These are phyloP conservation scores for Stagonosporopsis cucurbitacearum DNA, from an alignment of 2,329 filamentous ascomycete species.

Conservation along the genomic window DNA sequence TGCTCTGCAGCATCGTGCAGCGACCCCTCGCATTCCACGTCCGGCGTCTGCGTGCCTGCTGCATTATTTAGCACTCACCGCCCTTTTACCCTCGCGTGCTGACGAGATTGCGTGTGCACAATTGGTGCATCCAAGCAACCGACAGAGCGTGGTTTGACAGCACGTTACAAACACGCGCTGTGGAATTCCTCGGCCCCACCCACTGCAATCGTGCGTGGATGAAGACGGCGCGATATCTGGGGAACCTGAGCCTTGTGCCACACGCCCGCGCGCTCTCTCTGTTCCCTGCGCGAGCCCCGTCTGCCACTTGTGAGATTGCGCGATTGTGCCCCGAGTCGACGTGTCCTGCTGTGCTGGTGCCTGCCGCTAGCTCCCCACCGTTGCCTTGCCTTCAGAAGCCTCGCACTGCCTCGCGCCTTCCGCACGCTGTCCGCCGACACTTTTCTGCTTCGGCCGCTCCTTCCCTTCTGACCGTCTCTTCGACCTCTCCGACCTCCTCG, in stretches of 20 bases:
- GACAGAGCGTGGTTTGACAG: constrained; percentile 7
- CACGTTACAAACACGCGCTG: constrained; percentile 8
- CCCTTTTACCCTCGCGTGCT: constrained; percentile 19
- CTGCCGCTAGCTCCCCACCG: constrained; percentile 31
- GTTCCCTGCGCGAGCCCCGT: constrained; percentile 6
- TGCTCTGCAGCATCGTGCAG: constrained; percentile 10
- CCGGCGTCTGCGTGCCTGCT: constrained; percentile 1
- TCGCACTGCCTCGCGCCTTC: constrained; percentile 1
- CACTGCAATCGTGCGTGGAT: constrained; percentile 29
- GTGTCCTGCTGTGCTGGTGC: constrained; percentile 4
- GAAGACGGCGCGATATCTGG: constrained; percentile 27
- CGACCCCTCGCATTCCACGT: constrained; percentile 19
- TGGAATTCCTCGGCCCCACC: constrained; percentile 19
- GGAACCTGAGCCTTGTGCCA: constrained; percentile 29
- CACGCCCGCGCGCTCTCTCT: constrained; percentile 17
- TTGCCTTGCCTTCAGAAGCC: constrained; percentile 31
- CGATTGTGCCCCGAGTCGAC: constrained; percentile 26
- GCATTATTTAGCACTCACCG: constrained; percentile 25
- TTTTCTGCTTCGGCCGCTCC: neutral
- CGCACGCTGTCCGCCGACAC: constrained; percentile 19
- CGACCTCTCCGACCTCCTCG: neutral
- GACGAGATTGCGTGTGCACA: constrained; percentile 1
- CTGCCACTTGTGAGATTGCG: constrained; percentile 20
- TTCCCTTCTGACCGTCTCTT: neutral
- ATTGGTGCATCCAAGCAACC: constrained; percentile 7